phyloP scores from a whole-genome alignment of 805 yeast species.

The Priceomyces medius region DNA sequence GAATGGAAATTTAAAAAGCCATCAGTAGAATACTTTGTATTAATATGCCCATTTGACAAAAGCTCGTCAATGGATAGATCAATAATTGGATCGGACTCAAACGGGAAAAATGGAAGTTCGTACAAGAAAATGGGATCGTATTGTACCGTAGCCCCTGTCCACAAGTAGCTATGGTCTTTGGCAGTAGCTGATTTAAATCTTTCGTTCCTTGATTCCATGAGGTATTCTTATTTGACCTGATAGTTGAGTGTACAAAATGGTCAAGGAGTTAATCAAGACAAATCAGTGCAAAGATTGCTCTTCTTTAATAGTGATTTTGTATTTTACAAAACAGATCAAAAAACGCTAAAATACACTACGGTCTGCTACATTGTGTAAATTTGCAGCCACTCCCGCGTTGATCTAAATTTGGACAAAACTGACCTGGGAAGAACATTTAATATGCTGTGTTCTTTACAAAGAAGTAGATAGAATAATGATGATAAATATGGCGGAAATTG shows the following conservation, averaged over 20 bases:
- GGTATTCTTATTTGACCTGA: not conserved
- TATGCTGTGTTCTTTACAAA: not conserved
- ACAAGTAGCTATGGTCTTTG: not conserved
- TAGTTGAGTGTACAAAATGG: too few species aligned
- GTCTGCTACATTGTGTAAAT: not conserved
- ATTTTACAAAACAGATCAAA: not conserved
- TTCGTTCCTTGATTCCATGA: not conserved
- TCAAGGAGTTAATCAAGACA: too few species aligned
- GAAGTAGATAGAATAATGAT: too few species aligned
- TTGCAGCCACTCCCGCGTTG: not conserved
- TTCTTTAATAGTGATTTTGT: not conserved
- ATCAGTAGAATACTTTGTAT: slow-evolving; percentile 20
- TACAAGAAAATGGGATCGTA: slow-evolving; percentile 3
- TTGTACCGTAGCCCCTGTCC: not conserved
- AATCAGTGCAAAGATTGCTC: not conserved
- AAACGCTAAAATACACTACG: too few species aligned
- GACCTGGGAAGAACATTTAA: not conserved
- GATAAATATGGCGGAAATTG: too few species aligned
- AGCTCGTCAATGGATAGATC: slow-evolving; percentile 17
- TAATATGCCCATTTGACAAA: slow-evolving; percentile 17
- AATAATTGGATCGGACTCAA: slow-evolving; percentile 16
- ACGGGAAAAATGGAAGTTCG: slow-evolving; percentile 22
- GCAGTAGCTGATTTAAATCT: not conserved
- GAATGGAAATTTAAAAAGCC: slow-evolving; percentile 56
- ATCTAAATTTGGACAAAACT: not conserved